Conservation (phyloP, 2,329 filamentous ascomycete species). For the Ramichloridium luteum region DNA sequence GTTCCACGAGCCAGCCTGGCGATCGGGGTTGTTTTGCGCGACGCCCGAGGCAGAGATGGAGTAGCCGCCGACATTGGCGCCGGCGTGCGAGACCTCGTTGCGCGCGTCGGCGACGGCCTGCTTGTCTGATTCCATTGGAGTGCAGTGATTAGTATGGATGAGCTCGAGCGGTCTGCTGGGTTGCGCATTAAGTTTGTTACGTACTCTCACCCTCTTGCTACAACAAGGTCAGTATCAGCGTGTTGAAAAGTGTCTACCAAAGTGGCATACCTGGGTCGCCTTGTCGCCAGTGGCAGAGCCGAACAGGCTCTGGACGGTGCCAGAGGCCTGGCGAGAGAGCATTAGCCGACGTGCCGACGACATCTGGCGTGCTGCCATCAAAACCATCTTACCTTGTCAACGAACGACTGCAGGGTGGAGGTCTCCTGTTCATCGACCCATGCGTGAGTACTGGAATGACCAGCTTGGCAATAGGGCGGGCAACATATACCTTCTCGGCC, state of each 20-base stretch:
- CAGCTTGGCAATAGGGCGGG: not conserved
- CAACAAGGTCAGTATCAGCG: no score
- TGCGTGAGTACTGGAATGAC: slow-evolving; percentile 11
- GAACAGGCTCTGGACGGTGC: slow-evolving; percentile 58
- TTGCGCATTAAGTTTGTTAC: no score
- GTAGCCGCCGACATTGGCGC: slow-evolving; percentile 60
- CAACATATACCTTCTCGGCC: not conserved
- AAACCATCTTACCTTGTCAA: slow-evolving; percentile 31
- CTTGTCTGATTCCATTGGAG: slow-evolving; percentile 44
- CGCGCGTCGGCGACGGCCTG: slow-evolving; percentile 54
- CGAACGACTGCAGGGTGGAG: slow-evolving; percentile 68
- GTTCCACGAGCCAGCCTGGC: slow-evolving; percentile 64
- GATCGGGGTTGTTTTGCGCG: slow-evolving; percentile 60
- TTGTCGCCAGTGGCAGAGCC: slow-evolving; percentile 62
- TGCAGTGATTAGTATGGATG: slow-evolving; percentile 17
- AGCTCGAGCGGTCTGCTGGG: no score
- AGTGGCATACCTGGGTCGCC: no score
- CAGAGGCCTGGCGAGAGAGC: slow-evolving; percentile 45
- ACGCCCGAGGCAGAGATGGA: slow-evolving; percentile 58
- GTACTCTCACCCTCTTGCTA: no score
- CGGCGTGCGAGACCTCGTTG: slow-evolving; percentile 62
- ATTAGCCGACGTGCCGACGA: not conserved
- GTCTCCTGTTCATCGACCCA: slow-evolving; percentile 44
- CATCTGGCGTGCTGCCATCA: not conserved
- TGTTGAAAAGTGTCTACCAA: no score